These are phyloP conservation scores for Talaromyces borbonicus DNA, from an alignment of 495 filamentous ascomycete genomes.

Conservation along the genomic window DNA sequence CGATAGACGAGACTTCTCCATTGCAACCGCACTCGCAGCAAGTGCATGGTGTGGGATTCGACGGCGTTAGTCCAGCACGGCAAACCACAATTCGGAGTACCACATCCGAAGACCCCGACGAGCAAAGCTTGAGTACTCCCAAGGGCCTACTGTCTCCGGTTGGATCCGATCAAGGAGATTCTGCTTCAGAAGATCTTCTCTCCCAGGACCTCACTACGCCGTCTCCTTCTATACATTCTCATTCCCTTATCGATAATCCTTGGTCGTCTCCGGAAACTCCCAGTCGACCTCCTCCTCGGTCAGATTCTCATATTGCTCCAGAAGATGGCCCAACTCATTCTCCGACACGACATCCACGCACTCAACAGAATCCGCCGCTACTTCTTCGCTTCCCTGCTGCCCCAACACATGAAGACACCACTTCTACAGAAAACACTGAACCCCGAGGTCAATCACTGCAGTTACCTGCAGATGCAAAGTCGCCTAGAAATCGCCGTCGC, in stretches of 20 bases:
- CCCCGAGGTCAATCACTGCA: conserved; percentile 7
- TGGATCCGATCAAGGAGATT: conserved; percentile 25
- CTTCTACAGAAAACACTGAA: conserved; percentile 4
- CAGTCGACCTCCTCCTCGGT: conserved; percentile 10
- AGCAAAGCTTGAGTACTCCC: conserved; percentile 22
- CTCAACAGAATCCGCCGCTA: conserved; percentile 24
- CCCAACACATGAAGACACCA: conserved; percentile 21
- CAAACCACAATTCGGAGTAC: conserved; percentile 26
- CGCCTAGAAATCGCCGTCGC: conserved; percentile 12
- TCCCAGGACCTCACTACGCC: conserved; percentile 22
- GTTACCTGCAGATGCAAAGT: conserved; percentile 7
- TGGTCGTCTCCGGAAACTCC: conserved; percentile 25
- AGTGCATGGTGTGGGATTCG: conserved; percentile 13
- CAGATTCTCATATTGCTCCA: conserved; percentile 20
- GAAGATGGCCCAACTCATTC: conserved; percentile 20
- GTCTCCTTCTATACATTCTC: conserved; percentile 22
- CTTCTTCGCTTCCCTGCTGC: conserved; percentile 30
- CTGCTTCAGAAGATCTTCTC: conserved; percentile 23
- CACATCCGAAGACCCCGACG: conserved; percentile 27
- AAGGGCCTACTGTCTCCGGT: conserved; percentile 24
- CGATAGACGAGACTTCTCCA: conserved; percentile 21
- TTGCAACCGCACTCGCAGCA: conserved; percentile 9
- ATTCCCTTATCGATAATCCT: conserved; percentile 32
- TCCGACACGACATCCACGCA: conserved; percentile 11
- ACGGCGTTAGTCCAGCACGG: conserved; percentile 11